Conservation (phyloP, 208 protist genomes). For the Histomonas meleagridis region DNA sequence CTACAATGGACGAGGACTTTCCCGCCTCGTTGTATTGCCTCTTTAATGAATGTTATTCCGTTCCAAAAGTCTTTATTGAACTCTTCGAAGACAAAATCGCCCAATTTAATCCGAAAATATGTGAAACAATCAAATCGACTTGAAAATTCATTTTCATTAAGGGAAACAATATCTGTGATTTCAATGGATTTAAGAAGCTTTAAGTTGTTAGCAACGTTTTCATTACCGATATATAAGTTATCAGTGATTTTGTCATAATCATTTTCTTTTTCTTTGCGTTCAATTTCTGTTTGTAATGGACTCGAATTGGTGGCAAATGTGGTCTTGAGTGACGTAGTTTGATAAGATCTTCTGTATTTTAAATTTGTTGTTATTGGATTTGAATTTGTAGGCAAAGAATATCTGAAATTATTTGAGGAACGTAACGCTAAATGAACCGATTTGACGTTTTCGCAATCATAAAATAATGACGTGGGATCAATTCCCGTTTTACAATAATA, state of each 20-base stretch:
- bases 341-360: not conserved
- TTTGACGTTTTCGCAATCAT: not conserved
- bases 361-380: not conserved
- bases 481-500: not conserved
- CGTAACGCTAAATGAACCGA: not conserved
- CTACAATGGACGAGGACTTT: slow-evolving; percentile 30
- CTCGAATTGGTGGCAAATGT: not conserved
- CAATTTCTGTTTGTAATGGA: not conserved
- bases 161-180: not conserved
- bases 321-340: not conserved
- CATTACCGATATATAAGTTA: not conserved
- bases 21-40: slow-evolving; percentile 2
- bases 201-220: not conserved
- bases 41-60: slow-evolving; percentile 2
- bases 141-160: not conserved
- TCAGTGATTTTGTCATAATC: not conserved
- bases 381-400: not conserved
- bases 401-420: not conserved
- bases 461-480: not conserved
- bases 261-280: not conserved
- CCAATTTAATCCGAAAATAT: slow-evolving; percentile 34
- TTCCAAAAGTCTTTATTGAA: slow-evolving; percentile 27
- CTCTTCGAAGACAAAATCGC: slow-evolving; percentile 11
- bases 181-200: not conserved
- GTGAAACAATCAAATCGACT: not conserved